A percentile compares a stretch with the other conserved stretches of the same genome.
These are phyloP conservation scores for Neonectria hederae DNA, from an alignment of 2,329 filamentous ascomycete genomes.

Conservation along the genomic window DNA sequence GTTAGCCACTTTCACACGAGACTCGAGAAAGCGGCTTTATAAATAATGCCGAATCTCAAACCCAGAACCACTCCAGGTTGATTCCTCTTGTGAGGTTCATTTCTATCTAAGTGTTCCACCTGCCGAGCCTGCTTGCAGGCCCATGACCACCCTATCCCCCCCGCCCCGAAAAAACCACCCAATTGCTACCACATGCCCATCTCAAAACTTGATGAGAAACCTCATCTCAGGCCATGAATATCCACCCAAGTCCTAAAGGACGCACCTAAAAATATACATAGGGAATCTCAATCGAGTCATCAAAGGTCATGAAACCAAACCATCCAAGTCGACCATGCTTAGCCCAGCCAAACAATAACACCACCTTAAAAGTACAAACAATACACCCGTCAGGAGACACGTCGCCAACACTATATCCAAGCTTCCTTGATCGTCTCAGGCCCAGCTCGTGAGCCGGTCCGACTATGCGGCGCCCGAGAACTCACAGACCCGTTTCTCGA, in stretches of 20 bases:
- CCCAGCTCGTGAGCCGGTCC: constrained; percentile 15
- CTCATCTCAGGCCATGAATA: neutral
- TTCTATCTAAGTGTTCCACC: constrained; percentile 4
- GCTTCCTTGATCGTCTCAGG: constrained; percentile 16
- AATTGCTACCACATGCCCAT: neutral
- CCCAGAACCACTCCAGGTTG: neutral
- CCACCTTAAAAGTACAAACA: neutral
- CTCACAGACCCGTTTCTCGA: constrained; percentile 30
- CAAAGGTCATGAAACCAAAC: constrained; percentile 7
- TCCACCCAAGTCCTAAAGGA: neutral
- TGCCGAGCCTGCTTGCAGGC: neutral
- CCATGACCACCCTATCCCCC: neutral
- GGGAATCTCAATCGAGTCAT: constrained; percentile 4
- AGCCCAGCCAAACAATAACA: neutral
- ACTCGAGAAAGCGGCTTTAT: neutral
- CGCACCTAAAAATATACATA: neutral
- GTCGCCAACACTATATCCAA: constrained; percentile 15
- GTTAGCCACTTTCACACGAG: neutral
- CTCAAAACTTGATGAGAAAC: neutral
- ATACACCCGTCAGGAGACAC: neutral
- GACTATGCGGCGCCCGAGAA: constrained; percentile 31
- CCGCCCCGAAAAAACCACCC: too few relatives aligned
- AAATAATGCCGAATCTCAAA: neutral
- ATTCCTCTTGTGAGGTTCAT: constrained; percentile 3
- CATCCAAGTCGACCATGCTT: neutral